Percentiles rank a stretch among this genome's conserved stretches.
These are phyloP conservation scores for Phlebiopsis flavidoalba DNA, from an alignment of 768 basidiomycete genomes.

Conservation along the genomic window DNA sequence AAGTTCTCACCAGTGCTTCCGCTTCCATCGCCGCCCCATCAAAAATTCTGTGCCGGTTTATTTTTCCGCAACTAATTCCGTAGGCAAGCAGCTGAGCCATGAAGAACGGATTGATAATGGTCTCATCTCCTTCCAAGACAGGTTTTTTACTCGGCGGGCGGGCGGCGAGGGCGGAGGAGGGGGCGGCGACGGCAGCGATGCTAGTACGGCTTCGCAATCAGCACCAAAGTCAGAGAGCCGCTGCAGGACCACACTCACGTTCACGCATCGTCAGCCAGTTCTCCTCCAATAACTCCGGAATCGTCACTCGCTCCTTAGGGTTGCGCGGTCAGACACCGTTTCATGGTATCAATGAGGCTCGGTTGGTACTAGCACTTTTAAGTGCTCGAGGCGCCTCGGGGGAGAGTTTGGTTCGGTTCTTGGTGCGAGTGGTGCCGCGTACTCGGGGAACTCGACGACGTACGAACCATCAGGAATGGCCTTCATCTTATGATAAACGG, in stretches of 20 bases:
- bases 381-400: constrained; percentile 58
- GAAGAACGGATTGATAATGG: constrained; percentile 73
- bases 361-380: constrained; percentile 65
- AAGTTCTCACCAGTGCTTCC: constrained; percentile 49
- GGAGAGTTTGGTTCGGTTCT: constrained; percentile 17
- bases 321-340: constrained; percentile 72
- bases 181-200: constrained; percentile 23
- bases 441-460: constrained; percentile 78
- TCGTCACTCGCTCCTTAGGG: constrained; percentile 81
- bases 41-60: constrained; percentile 33
- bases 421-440: constrained; percentile 49
- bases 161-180: not conserved
- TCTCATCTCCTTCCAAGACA: constrained; percentile 47
- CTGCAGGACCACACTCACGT: constrained; percentile 31
- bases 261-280: constrained; percentile 71
- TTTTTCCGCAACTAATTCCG: constrained; percentile 58
- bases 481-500: constrained; percentile 86
- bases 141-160: constrained; percentile 20
- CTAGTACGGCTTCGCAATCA: not conserved
- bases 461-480: constrained; percentile 80
- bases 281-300: constrained; percentile 80
- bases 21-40: constrained; percentile 41
- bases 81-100: constrained; percentile 72
- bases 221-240: constrained; percentile 1
- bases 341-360: constrained; percentile 79